Evolutionary conservation across 306 rosid species (phyloP), one percentile per base, ranked within the genome.

Genomic region (Glycine latifolia): DNA sequence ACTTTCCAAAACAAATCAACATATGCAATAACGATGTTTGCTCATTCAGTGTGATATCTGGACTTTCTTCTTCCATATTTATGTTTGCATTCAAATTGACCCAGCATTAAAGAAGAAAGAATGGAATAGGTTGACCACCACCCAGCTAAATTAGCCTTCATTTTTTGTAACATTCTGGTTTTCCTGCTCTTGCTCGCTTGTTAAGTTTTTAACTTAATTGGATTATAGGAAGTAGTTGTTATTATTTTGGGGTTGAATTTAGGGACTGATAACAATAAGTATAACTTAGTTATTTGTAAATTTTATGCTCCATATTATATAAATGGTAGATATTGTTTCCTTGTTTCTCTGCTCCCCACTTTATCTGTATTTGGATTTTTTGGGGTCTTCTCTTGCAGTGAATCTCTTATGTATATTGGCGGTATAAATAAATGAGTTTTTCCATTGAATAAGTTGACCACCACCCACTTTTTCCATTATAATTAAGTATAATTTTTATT

Each of bases 1-100:
- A 76, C 90, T 89, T 65, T 88, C 90, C 5, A 83, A 39, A 12
- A 15, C 88, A 6, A 81, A 77, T 75, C 84, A 79, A 59, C 84
- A 78, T 3, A 85, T 87, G 91, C 91, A 85, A 72, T 86, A 76
- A 73, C 87, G 82, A 82, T 61, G 68, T 12, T 71, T 52, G 31
- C 16, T 62, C 16, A 31, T 62, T 62, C 17, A 33, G 33, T 3
- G 8, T 6, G 39, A 59, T 58, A 58, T 58, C 10, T 17, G 41
- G 15, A 16, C 68, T 11, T 62, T 46, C 20, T 8, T 41, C 12
- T 66, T 7, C 71, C 49, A 35, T 35, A 66, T 65, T 37, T 37
- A 65, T 65, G 70, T 7, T 26, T 59, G 39, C 67, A 10, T 26
- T 61, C 67, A 9, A 20, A 66, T 37, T n/a, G 71, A 66, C 10